Evolutionary conservation across 352 stramenopile genomes (phyloP), one percentile per base, ranked within the genome.

Genomic region (Plasmopara muralis): DNA sequence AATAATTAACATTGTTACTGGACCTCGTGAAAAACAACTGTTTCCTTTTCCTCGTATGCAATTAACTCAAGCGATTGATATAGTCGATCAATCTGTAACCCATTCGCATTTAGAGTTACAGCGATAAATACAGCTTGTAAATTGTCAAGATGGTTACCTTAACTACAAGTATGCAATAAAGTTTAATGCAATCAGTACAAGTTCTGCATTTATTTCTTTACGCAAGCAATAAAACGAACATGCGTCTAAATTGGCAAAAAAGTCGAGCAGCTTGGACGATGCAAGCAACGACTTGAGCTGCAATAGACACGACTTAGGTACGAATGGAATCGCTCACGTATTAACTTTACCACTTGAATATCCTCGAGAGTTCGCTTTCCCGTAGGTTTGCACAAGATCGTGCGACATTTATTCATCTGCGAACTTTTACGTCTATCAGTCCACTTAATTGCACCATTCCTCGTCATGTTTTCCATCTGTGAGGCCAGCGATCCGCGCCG

Each of bases 191-290:
- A 25, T 25, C 20, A 25, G 20, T 25, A 25, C 28, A 41, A 20
- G 13, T 31, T 6, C 42, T 49, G 43, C 40, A 28, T 9, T 12
- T 33, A 15, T 16, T 5, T 25, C 6, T 20, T 38, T 18, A 20
- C 40, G 55, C 42, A 57, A 54, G 45, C 20, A 30, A 18, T 8
- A 12, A 28, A 13, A 78, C 75, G 39, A 54, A 89, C 77, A 87
- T 38, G 75, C 71, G 47, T 92, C 82, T 16, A 92, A 59, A 45
- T 89, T 87, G 43, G 77, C 72, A 57, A 89, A 92, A 57, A 89
- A 89, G 37, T 87, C 68, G 53, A 88, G 77, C 29, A 92, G 59
- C 42, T 87, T 87, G 43, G 82, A 87, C 41, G 72, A 72, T 9
- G 57, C 65, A 20, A 92, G 74, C 29, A 89, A 62, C 29, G 80